phyloP scores from a whole-genome alignment of 192 early-diverging fungal species.

The Borealophlyctis nickersoniae region DNA sequence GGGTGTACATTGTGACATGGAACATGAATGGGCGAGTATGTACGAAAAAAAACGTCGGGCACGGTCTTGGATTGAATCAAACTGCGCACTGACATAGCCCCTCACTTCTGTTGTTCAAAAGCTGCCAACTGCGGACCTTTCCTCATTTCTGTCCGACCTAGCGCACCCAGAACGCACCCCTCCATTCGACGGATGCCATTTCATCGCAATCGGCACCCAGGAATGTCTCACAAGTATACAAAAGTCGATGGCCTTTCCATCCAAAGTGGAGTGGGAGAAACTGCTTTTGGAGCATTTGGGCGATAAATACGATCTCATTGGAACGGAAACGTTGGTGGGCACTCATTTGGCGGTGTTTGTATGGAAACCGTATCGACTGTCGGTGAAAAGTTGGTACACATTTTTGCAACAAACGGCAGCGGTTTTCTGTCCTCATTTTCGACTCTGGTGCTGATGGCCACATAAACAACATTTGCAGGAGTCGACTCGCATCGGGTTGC shows the following conservation, averaged over 20 bases:
- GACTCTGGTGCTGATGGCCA: no score
- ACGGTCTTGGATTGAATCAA: no score
- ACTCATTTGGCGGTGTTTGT: constrained; percentile 34
- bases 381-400: constrained; percentile 19
- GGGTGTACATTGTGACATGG: neutral
- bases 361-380: neutral
- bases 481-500: neutral
- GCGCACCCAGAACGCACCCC: no score
- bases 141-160: no score
- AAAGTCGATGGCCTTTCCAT: constrained; percentile 10
- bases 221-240: constrained; percentile 31
- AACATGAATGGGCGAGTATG: neutral
- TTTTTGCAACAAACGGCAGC: constrained; percentile 17
- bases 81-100: no score
- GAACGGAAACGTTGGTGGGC: constrained; percentile 25
- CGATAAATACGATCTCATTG: constrained; percentile 16
- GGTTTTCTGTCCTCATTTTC: constrained; percentile 5
- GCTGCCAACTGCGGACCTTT: no score
- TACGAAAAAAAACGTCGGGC: no score
- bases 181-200: no score
- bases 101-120: no score
- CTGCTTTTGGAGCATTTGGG: constrained; percentile 12
- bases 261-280: constrained; percentile 23
- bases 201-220: constrained; percentile 33
- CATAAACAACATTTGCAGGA: constrained; percentile 6